Evolutionary conservation across 2,329 filamentous ascomycete genomes (phyloP).

Genomic region (Penicillium sp.): DNA sequence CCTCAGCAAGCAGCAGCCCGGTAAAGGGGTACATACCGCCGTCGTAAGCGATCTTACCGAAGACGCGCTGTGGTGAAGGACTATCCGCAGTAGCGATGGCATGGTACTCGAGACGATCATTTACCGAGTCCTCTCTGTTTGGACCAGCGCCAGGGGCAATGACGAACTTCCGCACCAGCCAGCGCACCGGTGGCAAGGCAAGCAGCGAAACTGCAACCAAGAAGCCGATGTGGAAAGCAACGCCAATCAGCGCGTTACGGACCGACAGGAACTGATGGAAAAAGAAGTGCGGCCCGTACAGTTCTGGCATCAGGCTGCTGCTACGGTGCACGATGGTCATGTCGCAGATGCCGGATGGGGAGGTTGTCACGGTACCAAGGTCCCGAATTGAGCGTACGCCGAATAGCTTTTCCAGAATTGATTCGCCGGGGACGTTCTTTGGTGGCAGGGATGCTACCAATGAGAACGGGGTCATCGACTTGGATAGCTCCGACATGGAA

Average conservation of each 20-base stretch:
- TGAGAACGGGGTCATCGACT: conserved; percentile 51
- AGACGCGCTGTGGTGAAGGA: conserved; percentile 35
- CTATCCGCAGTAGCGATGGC: conserved; percentile 47
- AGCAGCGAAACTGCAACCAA: conserved; percentile 48
- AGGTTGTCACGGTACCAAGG: conserved; percentile 58
- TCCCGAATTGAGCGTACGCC: conserved; percentile 56
- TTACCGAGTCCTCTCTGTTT: conserved; percentile 40
- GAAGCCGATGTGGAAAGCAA: conserved; percentile 51
- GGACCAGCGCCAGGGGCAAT: conserved; percentile 54
- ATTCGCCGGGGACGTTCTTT: conserved; percentile 32
- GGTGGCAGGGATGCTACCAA: conserved; percentile 46
- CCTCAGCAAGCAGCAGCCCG: conserved; percentile 44
- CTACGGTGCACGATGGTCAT: conserved; percentile 58
- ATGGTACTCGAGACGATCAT: conserved; percentile 44
- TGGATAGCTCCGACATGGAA: conserved; percentile 48
- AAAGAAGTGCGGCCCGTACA: conserved; percentile 58
- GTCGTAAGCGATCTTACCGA: conserved; percentile 43
- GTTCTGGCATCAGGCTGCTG: conserved; percentile 57
- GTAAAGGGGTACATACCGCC: conserved; percentile 47
- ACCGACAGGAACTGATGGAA: conserved; percentile 58
- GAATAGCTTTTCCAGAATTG: conserved; percentile 37
- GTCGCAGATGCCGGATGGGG: conserved; percentile 53
- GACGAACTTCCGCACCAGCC: conserved; percentile 47
- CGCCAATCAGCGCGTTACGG: conserved; percentile 48
- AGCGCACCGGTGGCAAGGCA: conserved; percentile 53